These are phyloP conservation scores for Lentithecium fluviatile DNA, from an alignment of 495 filamentous ascomycete species.

Conservation along the genomic window DNA sequence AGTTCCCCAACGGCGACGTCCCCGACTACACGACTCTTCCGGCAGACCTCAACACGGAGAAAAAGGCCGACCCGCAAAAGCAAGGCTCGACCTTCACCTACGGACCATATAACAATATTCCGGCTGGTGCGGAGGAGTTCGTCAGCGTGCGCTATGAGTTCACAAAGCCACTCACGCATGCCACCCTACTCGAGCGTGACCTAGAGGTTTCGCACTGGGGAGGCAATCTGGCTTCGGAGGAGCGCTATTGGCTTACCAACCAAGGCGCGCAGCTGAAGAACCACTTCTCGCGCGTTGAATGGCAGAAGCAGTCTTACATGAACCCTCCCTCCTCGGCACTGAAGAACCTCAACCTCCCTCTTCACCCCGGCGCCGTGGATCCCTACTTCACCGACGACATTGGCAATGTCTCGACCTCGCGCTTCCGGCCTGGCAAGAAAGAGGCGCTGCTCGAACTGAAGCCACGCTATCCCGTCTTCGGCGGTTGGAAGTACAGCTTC, in stretches of 20 bases:
- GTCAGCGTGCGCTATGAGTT: conserved; percentile 89
- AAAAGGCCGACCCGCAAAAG: conserved; percentile 70
- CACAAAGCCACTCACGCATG: conserved; percentile 82
- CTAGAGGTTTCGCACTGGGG: conserved; percentile 97
- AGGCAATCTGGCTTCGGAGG: conserved; percentile 90
- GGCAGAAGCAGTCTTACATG: conserved; percentile 73
- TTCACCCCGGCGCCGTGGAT: conserved; percentile 72
- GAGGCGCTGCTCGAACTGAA: conserved; percentile 85
- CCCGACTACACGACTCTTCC: conserved; percentile 79
- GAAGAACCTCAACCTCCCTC: conserved; percentile 75
- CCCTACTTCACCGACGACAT: conserved; percentile 96
- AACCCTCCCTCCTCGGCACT: conserved; percentile 72
- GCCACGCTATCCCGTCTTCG: conserved; percentile 90
- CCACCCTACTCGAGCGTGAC: conserved; percentile 76
- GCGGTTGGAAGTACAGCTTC: conserved; percentile 97
- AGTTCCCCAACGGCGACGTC: conserved; percentile 73
- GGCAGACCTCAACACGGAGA: conserved; percentile 54
- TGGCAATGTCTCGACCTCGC: conserved; percentile 92
- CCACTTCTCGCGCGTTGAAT: conserved; percentile 85
- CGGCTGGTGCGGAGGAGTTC: conserved; percentile 69
- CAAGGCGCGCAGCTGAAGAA: conserved; percentile 76
- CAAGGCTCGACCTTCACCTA: conserved; percentile 86
- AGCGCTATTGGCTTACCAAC: conserved; percentile 87
- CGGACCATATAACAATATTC: conserved; percentile 78
- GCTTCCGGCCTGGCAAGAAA: conserved; percentile 73